phyloP scores from a whole-genome alignment of 169 alveolate genomes.

The Eimeria praecox region DNA sequence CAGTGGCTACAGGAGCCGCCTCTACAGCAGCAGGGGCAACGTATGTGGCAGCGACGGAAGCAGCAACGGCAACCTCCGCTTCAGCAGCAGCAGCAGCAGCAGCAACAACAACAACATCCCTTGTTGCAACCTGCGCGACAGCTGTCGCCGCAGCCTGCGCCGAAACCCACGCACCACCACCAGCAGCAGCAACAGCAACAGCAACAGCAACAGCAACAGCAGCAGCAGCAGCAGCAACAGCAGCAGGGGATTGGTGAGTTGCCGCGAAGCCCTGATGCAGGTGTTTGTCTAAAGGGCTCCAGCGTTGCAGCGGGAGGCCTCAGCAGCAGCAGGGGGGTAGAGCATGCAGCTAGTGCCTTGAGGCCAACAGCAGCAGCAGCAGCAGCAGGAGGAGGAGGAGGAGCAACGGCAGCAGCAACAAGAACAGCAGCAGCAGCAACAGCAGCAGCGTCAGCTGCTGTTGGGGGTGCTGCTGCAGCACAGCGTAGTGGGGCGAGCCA shows the following conservation, averaged over 20 bases:
- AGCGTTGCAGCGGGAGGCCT: not conserved
- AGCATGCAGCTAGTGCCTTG: too few species aligned
- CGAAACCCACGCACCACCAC: not conserved
- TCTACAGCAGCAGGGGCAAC: constrained; percentile 2
- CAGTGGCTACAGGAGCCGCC: not conserved
- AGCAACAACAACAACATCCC: not conserved
- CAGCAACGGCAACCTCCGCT: not conserved
- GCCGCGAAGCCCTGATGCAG: not conserved
- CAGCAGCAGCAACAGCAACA: not conserved
- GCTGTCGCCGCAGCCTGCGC: not conserved
- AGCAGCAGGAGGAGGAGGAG: not conserved
- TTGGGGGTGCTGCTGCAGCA: not conserved
- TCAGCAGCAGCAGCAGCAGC: constrained; percentile 30
- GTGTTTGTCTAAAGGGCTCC: not conserved
- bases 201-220: not conserved
- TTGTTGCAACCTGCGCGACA: not conserved
- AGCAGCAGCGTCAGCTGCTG: not conserved
- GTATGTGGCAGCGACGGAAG: not conserved
- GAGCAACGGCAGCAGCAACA: not conserved
- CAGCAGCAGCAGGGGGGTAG: not conserved
- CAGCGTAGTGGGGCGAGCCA: not conserved
- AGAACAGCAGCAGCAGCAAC: not conserved
- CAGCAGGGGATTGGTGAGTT: not conserved
- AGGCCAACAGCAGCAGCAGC: constrained; percentile 27
- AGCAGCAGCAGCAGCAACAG: not conserved